Evolutionary conservation across 257 asterid species (phyloP), one percentile per base, ranked within the genome.

Genomic region (Scutellaria galericulata): DNA sequence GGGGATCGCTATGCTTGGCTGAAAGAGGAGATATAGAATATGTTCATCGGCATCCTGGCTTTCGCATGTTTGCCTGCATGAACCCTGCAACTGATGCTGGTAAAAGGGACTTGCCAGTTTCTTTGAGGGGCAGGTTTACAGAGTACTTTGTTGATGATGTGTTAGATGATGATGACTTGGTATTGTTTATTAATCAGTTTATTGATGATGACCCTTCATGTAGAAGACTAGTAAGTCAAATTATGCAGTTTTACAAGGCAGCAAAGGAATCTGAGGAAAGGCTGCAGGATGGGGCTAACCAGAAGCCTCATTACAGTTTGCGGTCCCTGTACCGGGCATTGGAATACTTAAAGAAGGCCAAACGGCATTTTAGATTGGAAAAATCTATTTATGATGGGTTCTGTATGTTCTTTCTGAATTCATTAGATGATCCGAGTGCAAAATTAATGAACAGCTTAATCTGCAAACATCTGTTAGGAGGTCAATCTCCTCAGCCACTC

Each of bases 81-180:
- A 94, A 94, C 82, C 99, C 99, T 50, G 98, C 99, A 7, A 94
- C 95, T 74, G 99, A 94, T 87, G 95, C 99, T 76, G 99, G 99
- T 47, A 94, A 94, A 85, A 89, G 93, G 80, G 97, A 94, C 80
- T 79, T 94, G 83, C 86, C 96, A 12, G 50, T 76, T 70, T 83
- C 97, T 61, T 59, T 91, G 37, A 87, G 98, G 84, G 77, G 97
- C 85, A 88, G 97, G 76, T 94, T 94, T 77, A 85, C 99, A 1
- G 99, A 94, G 73, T 94, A 81, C 79, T 91, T 84, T 84, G 96
- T 94, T 54, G 99, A 94, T 69, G 99, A 91, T 78, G 83, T 86
- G 73, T 75, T 94, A 85, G 86, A 86, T 75, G 95, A 94, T 68
- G 88, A 94, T 53, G 99, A 94, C 85, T 77, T 94, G 83, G 68